phyloP scores from a whole-genome alignment of 2,329 filamentous ascomycete genomes.

The Trichothecium sympodiale region DNA sequence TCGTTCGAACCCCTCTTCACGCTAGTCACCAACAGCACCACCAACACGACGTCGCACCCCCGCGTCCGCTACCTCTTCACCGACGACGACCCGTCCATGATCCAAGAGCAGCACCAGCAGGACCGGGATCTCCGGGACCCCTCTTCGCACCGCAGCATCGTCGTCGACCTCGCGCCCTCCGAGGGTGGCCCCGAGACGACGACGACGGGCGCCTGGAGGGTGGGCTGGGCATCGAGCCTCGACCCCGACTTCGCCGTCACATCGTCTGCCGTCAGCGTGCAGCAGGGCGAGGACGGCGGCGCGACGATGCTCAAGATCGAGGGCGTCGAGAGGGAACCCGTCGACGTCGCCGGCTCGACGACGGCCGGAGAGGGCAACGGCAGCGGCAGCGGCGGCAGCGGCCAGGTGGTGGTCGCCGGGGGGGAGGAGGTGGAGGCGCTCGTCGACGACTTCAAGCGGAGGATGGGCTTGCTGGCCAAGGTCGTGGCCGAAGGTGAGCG shows the following conservation, averaged over 20 bases:
- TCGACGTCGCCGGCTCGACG: slow-evolving; percentile 14
- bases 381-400: slow-evolving; percentile 15
- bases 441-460: slow-evolving; percentile 44
- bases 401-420: slow-evolving; percentile 17
- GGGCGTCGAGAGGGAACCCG: slow-evolving; percentile 23
- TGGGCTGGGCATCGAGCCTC: slow-evolving; percentile 62
- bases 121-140: neutral
- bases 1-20: slow-evolving; percentile 76
- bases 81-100: slow-evolving; percentile 74
- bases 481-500: slow-evolving; percentile 42
- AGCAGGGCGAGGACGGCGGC: slow-evolving; percentile 22
- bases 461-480: slow-evolving; percentile 42
- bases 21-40: slow-evolving; percentile 66
- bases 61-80: slow-evolving; percentile 85
- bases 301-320: slow-evolving; percentile 22
- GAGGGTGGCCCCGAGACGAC: no score
- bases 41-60: slow-evolving; percentile 68
- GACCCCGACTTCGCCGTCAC: slow-evolving; percentile 60
- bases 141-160: slow-evolving; percentile 29
- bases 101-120: slow-evolving; percentile 50
- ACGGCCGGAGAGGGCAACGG: slow-evolving; percentile 4
- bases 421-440: slow-evolving; percentile 38
- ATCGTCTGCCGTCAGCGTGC: slow-evolving; percentile 31
- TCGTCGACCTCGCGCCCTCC: slow-evolving; percentile 42
- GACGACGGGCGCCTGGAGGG: slow-evolving; percentile 32